Evolutionary conservation across 2,329 filamentous ascomycete genomes (phyloP), one percentile per base, ranked within the genome.

Genomic region (Ascochyta lentis): DNA sequence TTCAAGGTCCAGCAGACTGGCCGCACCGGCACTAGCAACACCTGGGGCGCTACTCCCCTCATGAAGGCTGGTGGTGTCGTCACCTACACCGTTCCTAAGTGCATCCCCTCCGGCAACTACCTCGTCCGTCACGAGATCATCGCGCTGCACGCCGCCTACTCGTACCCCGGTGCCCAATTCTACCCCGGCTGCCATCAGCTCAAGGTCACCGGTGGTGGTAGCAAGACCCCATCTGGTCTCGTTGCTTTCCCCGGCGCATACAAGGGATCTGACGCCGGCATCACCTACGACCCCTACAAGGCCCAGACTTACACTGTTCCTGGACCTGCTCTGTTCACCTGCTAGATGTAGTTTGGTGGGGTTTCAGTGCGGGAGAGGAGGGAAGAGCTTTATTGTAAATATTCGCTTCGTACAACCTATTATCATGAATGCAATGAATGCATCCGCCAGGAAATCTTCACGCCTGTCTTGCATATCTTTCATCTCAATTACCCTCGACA

Each of bases 111-210:
- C 0, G 83, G 83, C 1, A 82, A 82, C 76, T 85, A 86, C 70
- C 80, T 86, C 50, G 82, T 86, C 23, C 81, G 83, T 44, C 83
- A 86, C 63, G 83, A 86, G 69, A 80, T 83, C 64, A 80, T 85
- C 56, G 83, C 83, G 3, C 77, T 86, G 46, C 83, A 85, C 69
- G 62, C 80, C 3, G 70, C 75, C 1, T 79, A 71, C 52, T 40
- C 68, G 5, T 83, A 84, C 62, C 82, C 82, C 0, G 83, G 83
- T 16, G 82, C 80, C 1, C 83, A 86, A 63, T 81, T 84, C 69
- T 86, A 86, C 64, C 83, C 83, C 0, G 81, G 81, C 7, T 86
- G 83, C 72, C 83, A 85, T 68, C 83, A 85, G 69, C 76, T 86
- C 23, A 75, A 84, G 65, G 80, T 86, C 22, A 80, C 79, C 1